These are phyloP conservation scores for Tricholoma sp. DNA, from an alignment of 768 basidiomycete genomes.

Conservation along the genomic window DNA sequence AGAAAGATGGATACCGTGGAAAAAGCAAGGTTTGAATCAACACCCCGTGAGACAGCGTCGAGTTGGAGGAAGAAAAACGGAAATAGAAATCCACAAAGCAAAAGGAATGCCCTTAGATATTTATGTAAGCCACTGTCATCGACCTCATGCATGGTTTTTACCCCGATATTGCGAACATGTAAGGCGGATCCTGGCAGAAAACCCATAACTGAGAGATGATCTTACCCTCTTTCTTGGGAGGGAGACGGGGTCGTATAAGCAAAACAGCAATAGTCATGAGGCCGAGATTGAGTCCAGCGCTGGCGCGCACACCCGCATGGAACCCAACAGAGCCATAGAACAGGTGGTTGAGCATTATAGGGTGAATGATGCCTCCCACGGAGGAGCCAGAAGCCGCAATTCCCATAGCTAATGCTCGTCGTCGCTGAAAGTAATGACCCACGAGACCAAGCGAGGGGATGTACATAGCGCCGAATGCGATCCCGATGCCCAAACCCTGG, in stretches of 20 bases:
- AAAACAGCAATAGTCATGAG: constrained; percentile 24
- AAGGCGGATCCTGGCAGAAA: constrained; percentile 40
- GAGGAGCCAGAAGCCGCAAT: constrained; percentile 32
- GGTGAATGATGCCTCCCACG: constrained; percentile 34
- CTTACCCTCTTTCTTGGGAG: constrained; percentile 26
- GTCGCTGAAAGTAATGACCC: constrained; percentile 39
- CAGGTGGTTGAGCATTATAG: constrained; percentile 49
- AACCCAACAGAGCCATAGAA: constrained; percentile 36
- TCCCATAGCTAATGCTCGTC: constrained; percentile 42
- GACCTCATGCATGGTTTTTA: constrained; percentile 5
- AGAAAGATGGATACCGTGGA: constrained; percentile 38
- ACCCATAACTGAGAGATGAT: constrained; percentile 16
- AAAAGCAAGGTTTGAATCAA: constrained; percentile 43
- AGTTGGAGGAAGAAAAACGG: constrained; percentile 56
- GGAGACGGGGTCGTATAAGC: constrained; percentile 36
- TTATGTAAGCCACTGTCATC: not conserved
- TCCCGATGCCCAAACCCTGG: constrained; percentile 44
- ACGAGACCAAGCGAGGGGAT: constrained; percentile 40
- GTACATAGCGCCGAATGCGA: constrained; percentile 38
- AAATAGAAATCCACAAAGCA: constrained; percentile 37
- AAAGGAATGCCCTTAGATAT: constrained; percentile 27
- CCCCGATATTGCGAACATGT: constrained; percentile 36
- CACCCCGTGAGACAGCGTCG: constrained; percentile 41
- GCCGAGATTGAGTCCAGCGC: constrained; percentile 28
- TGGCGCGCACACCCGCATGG: constrained; percentile 40